Conservation (phyloP, 345 rosid species). For the Eucalyptus decipiens region DNA sequence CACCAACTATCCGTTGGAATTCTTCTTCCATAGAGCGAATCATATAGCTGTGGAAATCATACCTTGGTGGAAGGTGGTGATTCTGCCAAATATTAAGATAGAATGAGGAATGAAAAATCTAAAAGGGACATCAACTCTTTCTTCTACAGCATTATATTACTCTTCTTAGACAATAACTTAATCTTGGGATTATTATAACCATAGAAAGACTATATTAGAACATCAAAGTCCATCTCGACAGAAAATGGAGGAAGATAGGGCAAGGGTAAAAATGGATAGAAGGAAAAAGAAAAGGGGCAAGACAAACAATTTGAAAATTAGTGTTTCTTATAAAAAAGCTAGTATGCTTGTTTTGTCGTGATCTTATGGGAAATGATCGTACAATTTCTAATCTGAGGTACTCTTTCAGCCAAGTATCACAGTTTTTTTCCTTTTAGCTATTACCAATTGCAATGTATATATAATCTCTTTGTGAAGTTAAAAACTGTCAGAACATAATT, state of each 20-base stretch:
- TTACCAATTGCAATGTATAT: neutral
- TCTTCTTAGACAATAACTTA: neutral
- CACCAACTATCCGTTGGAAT: conserved; percentile 88
- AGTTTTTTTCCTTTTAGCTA: neutral
- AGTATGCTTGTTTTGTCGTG: neutral
- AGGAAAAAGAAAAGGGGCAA: neutral
- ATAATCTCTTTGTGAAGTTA: neutral
- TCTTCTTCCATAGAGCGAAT: conserved; percentile 99
- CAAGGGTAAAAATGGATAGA: neutral
- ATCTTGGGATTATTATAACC: neutral
- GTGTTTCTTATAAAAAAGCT: neutral
- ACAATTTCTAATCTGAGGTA: neutral
- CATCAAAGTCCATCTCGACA: neutral
- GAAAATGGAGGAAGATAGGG: neutral
- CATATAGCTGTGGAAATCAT: conserved; percentile 96
- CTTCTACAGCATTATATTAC: neutral
- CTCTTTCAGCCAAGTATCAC: neutral
- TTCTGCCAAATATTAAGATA: conserved; percentile 40
- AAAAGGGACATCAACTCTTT: neutral
- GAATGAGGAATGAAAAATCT: neutral
- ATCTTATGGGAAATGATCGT: neutral
- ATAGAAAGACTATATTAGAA: neutral
- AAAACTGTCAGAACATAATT: neutral
- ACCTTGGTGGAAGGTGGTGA: conserved; percentile 57
- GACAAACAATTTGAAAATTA: neutral